These are phyloP conservation scores for Carnegiea gigantea DNA, from an alignment of 179 eudicot genomes.

Conservation along the genomic window DNA sequence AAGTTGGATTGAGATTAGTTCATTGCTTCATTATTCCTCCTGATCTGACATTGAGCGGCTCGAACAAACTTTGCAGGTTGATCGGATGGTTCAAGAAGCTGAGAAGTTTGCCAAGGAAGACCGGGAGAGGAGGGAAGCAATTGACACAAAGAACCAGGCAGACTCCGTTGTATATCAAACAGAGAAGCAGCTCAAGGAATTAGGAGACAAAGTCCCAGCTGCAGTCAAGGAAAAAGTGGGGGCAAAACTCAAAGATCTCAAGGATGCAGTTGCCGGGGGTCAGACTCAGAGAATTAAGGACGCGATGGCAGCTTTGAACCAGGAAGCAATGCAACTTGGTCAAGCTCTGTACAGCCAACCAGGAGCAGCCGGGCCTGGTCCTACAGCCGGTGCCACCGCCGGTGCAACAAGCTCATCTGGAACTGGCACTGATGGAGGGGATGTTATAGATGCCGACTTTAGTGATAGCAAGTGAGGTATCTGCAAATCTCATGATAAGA, in stretches of 20 bases:
- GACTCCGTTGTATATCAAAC: slow-evolving; percentile 49
- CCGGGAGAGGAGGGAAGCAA: slow-evolving; percentile 55
- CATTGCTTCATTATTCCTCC: background rate
- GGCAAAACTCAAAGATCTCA: slow-evolving; percentile 44
- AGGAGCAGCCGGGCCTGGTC: slow-evolving; percentile 33
- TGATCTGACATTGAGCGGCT: background rate
- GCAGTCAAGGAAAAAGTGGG: slow-evolving; percentile 49
- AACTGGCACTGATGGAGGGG: slow-evolving; percentile 37
- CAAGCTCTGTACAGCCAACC: slow-evolving; percentile 49
- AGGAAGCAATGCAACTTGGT: slow-evolving; percentile 56
- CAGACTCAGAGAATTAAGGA: slow-evolving; percentile 50
- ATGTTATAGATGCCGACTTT: slow-evolving; percentile 61
- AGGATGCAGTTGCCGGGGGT: slow-evolving; percentile 40
- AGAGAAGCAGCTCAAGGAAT: slow-evolving; percentile 55
- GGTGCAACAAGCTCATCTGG: slow-evolving; percentile 31
- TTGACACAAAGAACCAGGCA: slow-evolving; percentile 58
- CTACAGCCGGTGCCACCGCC: slow-evolving; percentile 23
- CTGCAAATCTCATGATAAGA: background rate
- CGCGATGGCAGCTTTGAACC: slow-evolving; percentile 48
- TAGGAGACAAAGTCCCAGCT: slow-evolving; percentile 49
- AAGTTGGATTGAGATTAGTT: background rate
- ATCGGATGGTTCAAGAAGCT: slow-evolving; percentile 55
- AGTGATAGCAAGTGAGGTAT: slow-evolving; percentile 40
- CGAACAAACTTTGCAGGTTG: slow-evolving; percentile 38
- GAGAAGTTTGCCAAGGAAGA: slow-evolving; percentile 55